Evolutionary conservation across 352 stramenopile species (phyloP), one percentile per base, ranked within the genome.

Genomic region (Elongisporangium anandrum): DNA sequence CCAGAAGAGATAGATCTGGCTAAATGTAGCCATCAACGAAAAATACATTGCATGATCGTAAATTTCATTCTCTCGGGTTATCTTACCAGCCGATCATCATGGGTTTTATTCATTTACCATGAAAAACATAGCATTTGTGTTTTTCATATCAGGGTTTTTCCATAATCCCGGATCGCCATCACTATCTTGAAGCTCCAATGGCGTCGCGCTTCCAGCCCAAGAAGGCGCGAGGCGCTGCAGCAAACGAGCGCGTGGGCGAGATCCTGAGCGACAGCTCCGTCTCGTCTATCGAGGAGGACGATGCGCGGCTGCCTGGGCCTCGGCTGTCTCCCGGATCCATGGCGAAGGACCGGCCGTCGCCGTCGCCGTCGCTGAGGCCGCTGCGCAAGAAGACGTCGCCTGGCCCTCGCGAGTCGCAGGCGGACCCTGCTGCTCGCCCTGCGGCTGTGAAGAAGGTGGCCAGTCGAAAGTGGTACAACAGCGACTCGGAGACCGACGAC

Each of bases 181-280:
- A 45, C 2, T 12, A 45, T 45, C 34, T 45, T 45, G 34, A 45
- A 45, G 34, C 17, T 12, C 2, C 52, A 41, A 51, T 59, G 17
- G 39, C 39, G 34, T 24, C 72, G 56, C 69, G 72, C 34, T 78
- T 81, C 66, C 69, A 62, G 54, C 68, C 60, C 54, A 58, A 64
- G 29, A 21, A 54, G 60, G 50, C 57, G 53, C 41, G 23, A 22
- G 50, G 60, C 38, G 17, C 26, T 21, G 60, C 29, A 13, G 55
- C 59, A 9, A 64, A 78, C 22, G 57, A 73, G 52, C 70, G 74
- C 16, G 64, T 88, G 16, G 76, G 72, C 7, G 76, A 87, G 51
- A 81, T 88, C 63, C 58, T 86, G 52, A 85, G 75, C 59, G 78
- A 90, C 61, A 85, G 79, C 61, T 88, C 72, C 16, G 78, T 76